Evolutionary conservation across 441 rosid genomes (phyloP).

Genomic region (Erodium texanum): DNA sequence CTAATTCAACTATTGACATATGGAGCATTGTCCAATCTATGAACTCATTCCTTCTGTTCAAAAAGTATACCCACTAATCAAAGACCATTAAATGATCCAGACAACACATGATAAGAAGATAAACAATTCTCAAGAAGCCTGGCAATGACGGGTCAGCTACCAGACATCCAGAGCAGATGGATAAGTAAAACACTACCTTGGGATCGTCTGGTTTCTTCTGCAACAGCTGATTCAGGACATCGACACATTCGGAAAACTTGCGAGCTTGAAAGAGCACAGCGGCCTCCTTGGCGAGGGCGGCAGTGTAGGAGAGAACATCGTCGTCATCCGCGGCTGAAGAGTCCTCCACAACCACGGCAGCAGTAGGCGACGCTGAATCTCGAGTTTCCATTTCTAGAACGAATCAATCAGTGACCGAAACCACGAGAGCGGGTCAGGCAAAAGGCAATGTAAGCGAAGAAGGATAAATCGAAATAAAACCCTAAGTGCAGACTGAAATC

Average conservation of each 20-base stretch:
- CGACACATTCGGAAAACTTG: constrained; percentile 65
- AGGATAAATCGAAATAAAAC: neutral
- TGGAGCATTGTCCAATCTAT: too few relatives aligned
- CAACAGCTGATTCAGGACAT: constrained; percentile 51
- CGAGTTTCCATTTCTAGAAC: constrained; percentile 67
- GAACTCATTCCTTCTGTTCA: too few relatives aligned
- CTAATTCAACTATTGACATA: too few relatives aligned
- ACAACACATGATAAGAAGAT: too few relatives aligned
- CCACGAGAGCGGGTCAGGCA: neutral
- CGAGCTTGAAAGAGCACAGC: constrained; percentile 55
- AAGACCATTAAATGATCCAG: too few relatives aligned
- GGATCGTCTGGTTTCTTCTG: constrained; percentile 70
- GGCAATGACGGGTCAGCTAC: neutral
- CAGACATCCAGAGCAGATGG: too few relatives aligned
- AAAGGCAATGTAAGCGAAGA: neutral
- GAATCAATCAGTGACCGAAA: constrained; percentile 15
- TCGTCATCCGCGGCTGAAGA: constrained; percentile 41
- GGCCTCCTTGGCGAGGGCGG: constrained; percentile 65
- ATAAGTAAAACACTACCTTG: constrained; percentile 36
- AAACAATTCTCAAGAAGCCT: neutral
- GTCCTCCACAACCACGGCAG: constrained; percentile 30
- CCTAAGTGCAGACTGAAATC: neutral
- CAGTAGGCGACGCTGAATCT: constrained; percentile 39
- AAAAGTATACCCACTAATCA: too few relatives aligned
- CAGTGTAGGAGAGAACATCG: constrained; percentile 30